Conservation (phyloP, 495 filamentous ascomycete species). For the Corynascus novoguineensis region DNA sequence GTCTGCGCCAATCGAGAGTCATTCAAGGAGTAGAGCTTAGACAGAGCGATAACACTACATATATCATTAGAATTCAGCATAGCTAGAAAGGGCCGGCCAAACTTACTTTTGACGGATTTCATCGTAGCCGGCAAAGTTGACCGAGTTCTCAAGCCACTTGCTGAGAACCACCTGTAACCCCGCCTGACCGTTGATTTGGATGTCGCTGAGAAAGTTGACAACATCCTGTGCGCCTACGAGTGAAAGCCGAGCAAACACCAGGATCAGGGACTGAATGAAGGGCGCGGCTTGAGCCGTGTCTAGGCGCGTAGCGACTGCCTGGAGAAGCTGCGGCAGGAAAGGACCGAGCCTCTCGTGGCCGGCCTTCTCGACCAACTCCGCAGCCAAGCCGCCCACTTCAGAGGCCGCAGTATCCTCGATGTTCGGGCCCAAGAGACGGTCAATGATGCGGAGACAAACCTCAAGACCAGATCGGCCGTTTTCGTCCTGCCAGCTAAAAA, state of each 20-base stretch:
- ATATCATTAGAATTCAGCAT: conserved; percentile 35
- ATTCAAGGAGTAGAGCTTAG: conserved; percentile 79
- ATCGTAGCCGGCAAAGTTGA: conserved; percentile 93
- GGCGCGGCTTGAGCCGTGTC: conserved; percentile 71
- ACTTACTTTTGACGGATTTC: conserved; percentile 90
- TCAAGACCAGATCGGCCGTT: conserved; percentile 78
- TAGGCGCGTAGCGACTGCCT: conserved; percentile 81
- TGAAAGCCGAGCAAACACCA: conserved; percentile 89
- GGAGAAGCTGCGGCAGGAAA: conserved; percentile 81
- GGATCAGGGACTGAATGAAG: conserved; percentile 84
- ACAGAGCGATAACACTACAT: conserved; percentile 75
- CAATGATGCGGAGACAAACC: conserved; percentile 83
- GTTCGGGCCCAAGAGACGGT: conserved; percentile 74
- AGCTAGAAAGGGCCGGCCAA: too few relatives aligned
- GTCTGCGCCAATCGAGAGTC: conserved; percentile 75
- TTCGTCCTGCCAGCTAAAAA: conserved; percentile 74
- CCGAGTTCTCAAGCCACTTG: conserved; percentile 95
- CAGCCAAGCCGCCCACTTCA: conserved; percentile 90
- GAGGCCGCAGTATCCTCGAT: conserved; percentile 89
- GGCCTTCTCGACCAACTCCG: conserved; percentile 90
- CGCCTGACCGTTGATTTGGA: conserved; percentile 66
- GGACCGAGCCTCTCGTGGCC: conserved; percentile 84
- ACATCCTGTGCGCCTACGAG: conserved; percentile 82
- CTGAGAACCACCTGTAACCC: conserved; percentile 81
- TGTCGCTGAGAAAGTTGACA: conserved; percentile 79